phyloP scores from a whole-genome alignment of 2,329 filamentous ascomycete genomes.

The Neofusicoccum cordaticola region DNA sequence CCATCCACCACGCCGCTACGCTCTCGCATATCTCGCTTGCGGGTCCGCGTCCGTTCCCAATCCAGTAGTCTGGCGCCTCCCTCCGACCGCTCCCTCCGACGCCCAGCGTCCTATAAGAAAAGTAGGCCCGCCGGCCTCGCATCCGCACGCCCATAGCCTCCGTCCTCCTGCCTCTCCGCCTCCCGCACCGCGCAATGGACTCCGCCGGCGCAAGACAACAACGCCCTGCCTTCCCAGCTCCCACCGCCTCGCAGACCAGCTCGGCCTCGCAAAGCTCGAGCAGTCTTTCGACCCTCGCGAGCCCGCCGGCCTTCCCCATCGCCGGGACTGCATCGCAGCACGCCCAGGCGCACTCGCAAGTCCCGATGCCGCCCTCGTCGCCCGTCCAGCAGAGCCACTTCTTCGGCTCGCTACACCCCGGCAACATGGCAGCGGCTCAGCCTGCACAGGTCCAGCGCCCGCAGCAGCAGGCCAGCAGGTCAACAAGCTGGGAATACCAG shows the following conservation, averaged over 20 bases:
- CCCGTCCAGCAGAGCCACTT: conserved; percentile 31
- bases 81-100: background rate
- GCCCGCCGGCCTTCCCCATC: conserved; percentile 19
- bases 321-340: conserved; percentile 17
- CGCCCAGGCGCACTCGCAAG: conserved; percentile 8
- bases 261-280: conserved; percentile 42
- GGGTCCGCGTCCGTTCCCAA: conserved; percentile 12
- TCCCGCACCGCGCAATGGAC: background rate
- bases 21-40: conserved; percentile 6
- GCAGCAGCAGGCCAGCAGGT: conserved; percentile 4
- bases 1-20: background rate
- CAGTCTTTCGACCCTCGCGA: conserved; percentile 40
- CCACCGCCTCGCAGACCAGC: conserved; percentile 19
- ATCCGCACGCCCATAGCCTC: background rate
- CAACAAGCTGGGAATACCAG: conserved; percentile 30
- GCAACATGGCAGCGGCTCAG: conserved; percentile 15
- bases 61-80: background rate
- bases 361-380: conserved; percentile 32
- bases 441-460: conserved; percentile 30
- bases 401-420: conserved; percentile 28
- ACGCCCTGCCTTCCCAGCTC: conserved; percentile 12
- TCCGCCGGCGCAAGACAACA: conserved; percentile 16
- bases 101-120: conserved; percentile 4
- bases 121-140: background rate
- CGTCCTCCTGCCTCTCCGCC: background rate